A percentile compares a stretch with the other conserved stretches of the same genome.
Conservation (phyloP, 176 grass and related monocot species). For the Zoysia japonica region DNA sequence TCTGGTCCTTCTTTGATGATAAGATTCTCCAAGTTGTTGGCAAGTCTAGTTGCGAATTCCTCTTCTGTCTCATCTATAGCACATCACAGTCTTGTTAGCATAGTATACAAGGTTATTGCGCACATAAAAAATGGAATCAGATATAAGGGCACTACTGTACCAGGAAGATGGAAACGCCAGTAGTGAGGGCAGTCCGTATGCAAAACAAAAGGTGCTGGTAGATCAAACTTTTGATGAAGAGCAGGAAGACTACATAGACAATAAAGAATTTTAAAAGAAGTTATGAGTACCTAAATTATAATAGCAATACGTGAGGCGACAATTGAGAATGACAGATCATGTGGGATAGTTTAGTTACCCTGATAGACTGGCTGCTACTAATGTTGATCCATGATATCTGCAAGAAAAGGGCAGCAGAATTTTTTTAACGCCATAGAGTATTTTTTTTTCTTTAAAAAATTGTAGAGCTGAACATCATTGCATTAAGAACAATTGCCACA, state of each 20-base stretch:
- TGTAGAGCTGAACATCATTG: too few relatives aligned
- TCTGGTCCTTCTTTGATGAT: constrained; percentile 97
- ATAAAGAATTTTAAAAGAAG: constrained; percentile 28
- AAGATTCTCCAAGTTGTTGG: constrained; percentile 89
- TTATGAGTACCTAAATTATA: neutral
- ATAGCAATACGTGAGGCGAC: neutral
- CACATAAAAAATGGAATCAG: neutral
- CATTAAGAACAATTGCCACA: neutral
- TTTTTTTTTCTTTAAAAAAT: too few relatives aligned
- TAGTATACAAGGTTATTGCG: neutral
- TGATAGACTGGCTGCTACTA: constrained; percentile 87
- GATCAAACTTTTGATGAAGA: constrained; percentile 97
- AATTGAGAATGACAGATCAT: neutral
- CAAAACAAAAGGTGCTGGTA: constrained; percentile 84
- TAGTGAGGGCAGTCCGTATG: constrained; percentile 94
- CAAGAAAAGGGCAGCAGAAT: constrained; percentile 17
- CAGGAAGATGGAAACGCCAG: constrained; percentile 87
- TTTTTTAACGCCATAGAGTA: neutral
- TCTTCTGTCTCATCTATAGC: constrained; percentile 89
- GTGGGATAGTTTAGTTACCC: constrained; percentile 53
- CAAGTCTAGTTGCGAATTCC: constrained; percentile 83
- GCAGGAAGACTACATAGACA: constrained; percentile 66
- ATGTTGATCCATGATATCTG: constrained; percentile 94
- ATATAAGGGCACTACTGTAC: constrained; percentile 13
- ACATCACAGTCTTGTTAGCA: neutral